Evolutionary conservation across 345 rosid genomes (phyloP).

Genomic region (Citrus medica): DNA sequence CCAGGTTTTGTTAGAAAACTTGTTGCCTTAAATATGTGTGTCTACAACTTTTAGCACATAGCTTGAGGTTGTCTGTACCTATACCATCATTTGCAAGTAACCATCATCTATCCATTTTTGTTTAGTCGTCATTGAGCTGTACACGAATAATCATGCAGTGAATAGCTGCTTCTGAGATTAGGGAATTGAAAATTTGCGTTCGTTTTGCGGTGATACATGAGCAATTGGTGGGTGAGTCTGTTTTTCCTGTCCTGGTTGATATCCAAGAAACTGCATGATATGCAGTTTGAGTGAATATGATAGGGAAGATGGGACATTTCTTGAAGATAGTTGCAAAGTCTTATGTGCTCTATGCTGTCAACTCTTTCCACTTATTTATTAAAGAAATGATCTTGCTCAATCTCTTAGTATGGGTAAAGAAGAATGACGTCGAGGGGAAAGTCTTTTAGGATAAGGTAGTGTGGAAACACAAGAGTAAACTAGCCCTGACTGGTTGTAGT

Average conservation of each 20-base stretch:
- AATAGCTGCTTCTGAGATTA: neutral
- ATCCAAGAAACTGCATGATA: neutral
- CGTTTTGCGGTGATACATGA: neutral
- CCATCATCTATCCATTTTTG: neutral
- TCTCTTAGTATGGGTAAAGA: neutral
- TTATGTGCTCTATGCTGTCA: neutral
- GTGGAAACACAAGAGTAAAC: neutral
- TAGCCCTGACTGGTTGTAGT: neutral
- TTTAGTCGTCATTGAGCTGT: neutral
- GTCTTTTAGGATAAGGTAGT: neutral
- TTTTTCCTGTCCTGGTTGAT: neutral
- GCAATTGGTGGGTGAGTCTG: neutral
- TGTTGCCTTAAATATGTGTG: neutral
- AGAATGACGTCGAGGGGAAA: neutral
- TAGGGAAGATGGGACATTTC: neutral
- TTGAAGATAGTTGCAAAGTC: neutral
- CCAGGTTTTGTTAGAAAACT: neutral
- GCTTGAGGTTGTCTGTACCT: neutral
- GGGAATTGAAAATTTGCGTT: neutral
- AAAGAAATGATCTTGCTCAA: neutral
- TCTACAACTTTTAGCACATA: neutral
- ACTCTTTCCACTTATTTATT: neutral
- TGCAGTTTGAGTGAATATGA: neutral
- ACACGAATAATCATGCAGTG: neutral
- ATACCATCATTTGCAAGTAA: neutral